Percentiles rank a stretch among this genome's conserved stretches.
Evolutionary conservation across 805 yeast genomes (phyloP).

Genomic region (Barnettozyma pratensis): DNA sequence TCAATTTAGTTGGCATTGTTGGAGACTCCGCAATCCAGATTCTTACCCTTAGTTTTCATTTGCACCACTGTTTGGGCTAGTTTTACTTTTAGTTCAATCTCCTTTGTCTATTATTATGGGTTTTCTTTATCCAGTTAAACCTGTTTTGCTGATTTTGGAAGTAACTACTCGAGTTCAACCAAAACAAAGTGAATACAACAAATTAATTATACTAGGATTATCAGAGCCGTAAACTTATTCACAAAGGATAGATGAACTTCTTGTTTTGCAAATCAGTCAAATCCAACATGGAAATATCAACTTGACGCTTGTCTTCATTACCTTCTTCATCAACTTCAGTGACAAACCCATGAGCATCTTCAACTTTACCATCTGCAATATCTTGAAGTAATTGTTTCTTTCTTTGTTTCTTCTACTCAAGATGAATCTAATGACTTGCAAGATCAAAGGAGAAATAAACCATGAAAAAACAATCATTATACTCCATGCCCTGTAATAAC

Average conservation of each 20-base stretch:
- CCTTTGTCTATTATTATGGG: no score
- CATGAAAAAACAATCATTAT: slow-evolving; percentile 44
- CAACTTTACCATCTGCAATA: slow-evolving; percentile 23
- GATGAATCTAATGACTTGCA: slow-evolving; percentile 33
- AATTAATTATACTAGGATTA: no score
- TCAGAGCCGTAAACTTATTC: background rate
- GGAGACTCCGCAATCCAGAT: no score
- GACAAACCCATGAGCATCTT: slow-evolving; percentile 23
- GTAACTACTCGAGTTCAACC: no score
- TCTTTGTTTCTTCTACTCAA: slow-evolving; percentile 22
- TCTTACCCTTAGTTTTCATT: no score
- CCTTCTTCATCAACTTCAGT: slow-evolving; percentile 25
- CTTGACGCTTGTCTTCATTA: slow-evolving; percentile 21
- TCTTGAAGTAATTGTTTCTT: slow-evolving; percentile 23
- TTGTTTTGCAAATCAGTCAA: slow-evolving; percentile 50
- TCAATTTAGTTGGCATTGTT: no score
- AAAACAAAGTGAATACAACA: no score
- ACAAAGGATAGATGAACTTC: slow-evolving; percentile 43
- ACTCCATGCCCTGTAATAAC: slow-evolving; percentile 41
- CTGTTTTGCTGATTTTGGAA: no score
- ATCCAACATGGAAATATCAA: slow-evolving; percentile 41
- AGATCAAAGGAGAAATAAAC: slow-evolving; percentile 30
- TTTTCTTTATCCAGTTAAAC: no score
- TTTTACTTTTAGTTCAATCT: no score
- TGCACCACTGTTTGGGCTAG: no score